Percentiles rank a stretch among this genome's conserved stretches.
Conservation (phyloP, 495 filamentous ascomycete species). For the Pseudoneurospora amorphoporcata region DNA sequence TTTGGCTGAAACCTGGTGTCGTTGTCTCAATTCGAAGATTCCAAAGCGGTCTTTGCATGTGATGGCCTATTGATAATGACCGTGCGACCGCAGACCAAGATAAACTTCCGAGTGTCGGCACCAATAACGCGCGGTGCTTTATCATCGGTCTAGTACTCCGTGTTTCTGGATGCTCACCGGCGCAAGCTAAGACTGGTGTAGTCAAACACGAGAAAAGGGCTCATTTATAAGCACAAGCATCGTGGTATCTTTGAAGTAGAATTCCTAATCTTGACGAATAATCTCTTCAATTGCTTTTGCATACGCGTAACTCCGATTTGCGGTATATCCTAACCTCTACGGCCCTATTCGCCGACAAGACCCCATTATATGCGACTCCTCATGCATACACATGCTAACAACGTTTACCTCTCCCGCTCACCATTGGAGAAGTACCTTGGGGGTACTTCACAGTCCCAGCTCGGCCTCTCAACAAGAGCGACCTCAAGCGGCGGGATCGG, state of each 20-base stretch:
- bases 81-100: not conserved
- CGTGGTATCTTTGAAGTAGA: not conserved
- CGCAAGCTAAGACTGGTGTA: not conserved
- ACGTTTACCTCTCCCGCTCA: conserved; percentile 31
- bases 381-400: not conserved
- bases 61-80: not conserved
- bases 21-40: no score
- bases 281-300: not conserved
- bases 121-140: not conserved
- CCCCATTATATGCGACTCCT: not conserved
- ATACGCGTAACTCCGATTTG: not conserved
- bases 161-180: not conserved
- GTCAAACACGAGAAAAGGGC: not conserved
- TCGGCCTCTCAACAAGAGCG: conserved; percentile 75
- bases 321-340: not conserved
- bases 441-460: conserved; percentile 73
- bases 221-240: not conserved
- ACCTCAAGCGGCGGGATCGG: conserved; percentile 51
- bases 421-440: conserved; percentile 60
- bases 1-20: not conserved
- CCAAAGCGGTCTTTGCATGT: not conserved
- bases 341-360: not conserved
- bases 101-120: not conserved
- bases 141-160: not conserved
- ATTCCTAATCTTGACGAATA: not conserved